Evolutionary conservation across 768 basidiomycete genomes (phyloP), one percentile per base, ranked within the genome.

Genomic region (Leucosporidium scottii): DNA sequence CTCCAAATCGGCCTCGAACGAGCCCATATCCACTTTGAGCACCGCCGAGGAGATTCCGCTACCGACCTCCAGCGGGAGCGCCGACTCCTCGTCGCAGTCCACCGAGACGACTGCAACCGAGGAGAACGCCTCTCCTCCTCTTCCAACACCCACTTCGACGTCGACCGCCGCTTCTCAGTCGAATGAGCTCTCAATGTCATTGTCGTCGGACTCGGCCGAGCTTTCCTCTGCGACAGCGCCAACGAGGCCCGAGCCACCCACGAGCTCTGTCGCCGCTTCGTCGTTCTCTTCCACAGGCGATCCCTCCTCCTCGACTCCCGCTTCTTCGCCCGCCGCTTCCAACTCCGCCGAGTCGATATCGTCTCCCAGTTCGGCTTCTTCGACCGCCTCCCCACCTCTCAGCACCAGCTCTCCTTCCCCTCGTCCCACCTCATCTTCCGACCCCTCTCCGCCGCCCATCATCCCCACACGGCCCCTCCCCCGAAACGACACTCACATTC

Each of bases 401-500:
- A 44, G 39, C 39, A 44, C 8, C 39, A 44, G 39, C 39, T 44
- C 39, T 12, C 39, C 39, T 15, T 44, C 39, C 39, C 39, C 39
- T 8, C 39, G 39, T 44, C 39, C 39, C 30, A 39, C 67, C 1
- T 51, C 39, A 1, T 23, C 58, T 10, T 28, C 62, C 15, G n/a
- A 30, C 4, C 44, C 58, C 3, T 44, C 59, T 17, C 51, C 63
- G 3, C 25, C 47, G 5, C 59, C 62, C 15, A 47, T 58, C 31
- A 55, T 65, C 51, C 23, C 61, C 23, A 17, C 69, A 0, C 69
- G 64, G 2, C 48, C 30, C 12, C 7, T 47, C 18, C 47, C 53
- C 1, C 69, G 65, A n/a, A 66, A 70, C 48, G 65, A 66, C 21
- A 64, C 61, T 25, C 51, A 31, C 12, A 13, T 57, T 2, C 67